Base-by-base conservation (phyloP, 345 rosid genomes). In the Salix brachista region DNA sequence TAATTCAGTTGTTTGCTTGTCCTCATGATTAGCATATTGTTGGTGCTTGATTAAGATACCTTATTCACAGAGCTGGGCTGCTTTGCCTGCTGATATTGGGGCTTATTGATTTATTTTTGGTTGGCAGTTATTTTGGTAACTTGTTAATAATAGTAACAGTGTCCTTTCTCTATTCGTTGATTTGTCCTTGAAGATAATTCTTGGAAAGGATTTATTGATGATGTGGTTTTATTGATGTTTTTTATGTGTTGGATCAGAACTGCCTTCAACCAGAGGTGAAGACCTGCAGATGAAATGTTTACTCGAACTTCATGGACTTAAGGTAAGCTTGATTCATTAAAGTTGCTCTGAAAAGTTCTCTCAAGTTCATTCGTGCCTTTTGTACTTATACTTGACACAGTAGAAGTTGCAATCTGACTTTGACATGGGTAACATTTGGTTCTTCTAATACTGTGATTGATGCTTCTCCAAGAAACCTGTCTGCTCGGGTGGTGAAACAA, bases 201-300 rank as follows among this genome's bases (percentile, higher is more conserved):
- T 46, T 25, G 56, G 73, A 48, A 75, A 69, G 60, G 46, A 32
- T 69, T 42, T 69, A 58, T 77, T 80, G 52, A 65, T 70, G 74
- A 34, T 34, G 37, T 4, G 60, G 46, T 26, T 69, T 42, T 69
- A 58, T 77, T 80, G 52, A 65, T 70, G 76, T 28, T 50, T 65
- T 74, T 72, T 79, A 69, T 80, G 48, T 85, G 79, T 77, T 80
- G 48, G 80, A 44, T 80, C 91, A 96, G 99, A 89, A 65, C 81
- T 96, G 85, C 98, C 99, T 79, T 89, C 97, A 72, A 90, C 81
- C 77, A 86, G 93, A 88, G 97, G 99, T 65, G 96, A 93, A 72
- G 98, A 96, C 68, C 83, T 96, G 85, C 98, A 93, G 90, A 82
- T 89, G 50, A 96, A 91, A 87, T 92, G 99, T 81, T 86, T 96